phyloP scores from a whole-genome alignment of 2,329 filamentous ascomycete species.

The Fusarium circinatum region DNA sequence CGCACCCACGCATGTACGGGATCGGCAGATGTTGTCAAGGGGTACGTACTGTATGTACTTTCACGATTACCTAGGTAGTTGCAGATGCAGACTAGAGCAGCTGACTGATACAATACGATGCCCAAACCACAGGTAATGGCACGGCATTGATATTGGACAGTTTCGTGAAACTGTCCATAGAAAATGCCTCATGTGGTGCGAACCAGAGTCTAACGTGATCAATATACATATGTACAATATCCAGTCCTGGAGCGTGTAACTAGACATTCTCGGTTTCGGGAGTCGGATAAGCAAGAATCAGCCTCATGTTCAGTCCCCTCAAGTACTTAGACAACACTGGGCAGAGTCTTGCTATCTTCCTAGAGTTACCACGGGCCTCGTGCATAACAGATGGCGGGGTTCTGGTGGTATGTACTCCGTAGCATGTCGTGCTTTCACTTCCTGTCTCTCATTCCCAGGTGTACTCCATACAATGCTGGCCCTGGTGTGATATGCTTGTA shows the following conservation, averaged over 20 bases:
- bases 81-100: background rate
- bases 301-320: background rate
- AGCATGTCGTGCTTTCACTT: conserved; percentile 13
- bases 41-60: background rate
- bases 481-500: conserved; percentile 32
- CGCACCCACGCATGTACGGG: background rate
- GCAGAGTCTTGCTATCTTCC: background rate
- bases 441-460: background rate
- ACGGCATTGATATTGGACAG: background rate
- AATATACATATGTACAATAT: background rate
- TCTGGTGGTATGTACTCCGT: background rate
- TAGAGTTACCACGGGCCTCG: background rate
- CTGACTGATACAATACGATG: background rate
- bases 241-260: background rate
- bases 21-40: conserved; percentile 8
- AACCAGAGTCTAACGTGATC: background rate
- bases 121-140: background rate
- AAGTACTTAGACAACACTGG: background rate
- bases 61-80: background rate
- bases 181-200: conserved; percentile 3
- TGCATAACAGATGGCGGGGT: conserved; percentile 14
- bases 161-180: background rate
- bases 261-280: background rate
- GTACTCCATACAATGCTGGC: background rate
- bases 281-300: background rate